phyloP scores from a whole-genome alignment of 108 stramenopile species.

The Nitzschia sp. region DNA sequence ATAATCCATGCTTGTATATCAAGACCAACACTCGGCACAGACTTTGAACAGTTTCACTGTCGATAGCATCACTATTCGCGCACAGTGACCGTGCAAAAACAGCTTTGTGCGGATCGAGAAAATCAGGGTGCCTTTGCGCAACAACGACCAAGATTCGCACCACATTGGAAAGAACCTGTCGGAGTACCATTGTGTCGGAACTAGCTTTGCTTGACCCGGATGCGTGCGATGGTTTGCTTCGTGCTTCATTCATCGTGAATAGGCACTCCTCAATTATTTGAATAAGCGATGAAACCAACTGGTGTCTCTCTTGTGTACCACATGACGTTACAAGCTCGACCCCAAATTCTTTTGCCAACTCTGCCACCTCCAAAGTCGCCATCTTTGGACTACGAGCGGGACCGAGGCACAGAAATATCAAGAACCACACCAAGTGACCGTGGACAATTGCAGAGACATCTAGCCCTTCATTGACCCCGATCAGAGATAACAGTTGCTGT shows the following conservation, averaged over 20 bases:
- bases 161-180: no score
- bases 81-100: no score
- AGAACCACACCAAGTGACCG: neutral
- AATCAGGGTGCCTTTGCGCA: no score
- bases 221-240: neutral
- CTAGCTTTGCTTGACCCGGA: neutral
- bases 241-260: neutral
- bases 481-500: neutral
- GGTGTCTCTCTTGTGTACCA: neutral
- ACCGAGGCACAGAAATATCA: neutral
- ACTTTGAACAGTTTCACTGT: neutral
- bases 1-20: neutral
- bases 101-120: no score
- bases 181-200: no score
- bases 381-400: neutral
- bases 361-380: neutral
- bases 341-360: slow-evolving; percentile 9
- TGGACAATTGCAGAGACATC: no score
- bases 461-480: neutral
- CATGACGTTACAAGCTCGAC: neutral
- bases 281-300: neutral
- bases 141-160: no score
- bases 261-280: neutral
- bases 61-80: no score
- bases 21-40: neutral